Percentiles rank a stretch among this genome's conserved stretches.
phyloP scores from a whole-genome alignment of 345 rosid species.

The Bretschneidera sinensis region DNA sequence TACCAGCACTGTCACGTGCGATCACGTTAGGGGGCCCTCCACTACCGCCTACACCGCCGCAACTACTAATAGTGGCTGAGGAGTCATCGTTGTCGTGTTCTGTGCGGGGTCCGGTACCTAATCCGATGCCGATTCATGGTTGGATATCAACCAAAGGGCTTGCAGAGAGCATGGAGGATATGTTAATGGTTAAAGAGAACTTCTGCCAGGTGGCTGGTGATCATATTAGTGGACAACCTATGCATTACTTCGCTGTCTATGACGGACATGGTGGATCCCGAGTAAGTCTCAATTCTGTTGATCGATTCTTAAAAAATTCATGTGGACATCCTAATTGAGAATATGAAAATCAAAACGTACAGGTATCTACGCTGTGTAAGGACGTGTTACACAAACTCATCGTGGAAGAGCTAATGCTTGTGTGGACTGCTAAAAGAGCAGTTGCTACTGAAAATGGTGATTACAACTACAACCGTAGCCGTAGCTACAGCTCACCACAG shows the following conservation, averaged over 20 bases:
- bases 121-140: constrained; percentile 3
- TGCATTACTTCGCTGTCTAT: constrained; percentile 75
- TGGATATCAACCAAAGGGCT: constrained; percentile 5
- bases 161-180: constrained; percentile 41
- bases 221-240: constrained; percentile 33
- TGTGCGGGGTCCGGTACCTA: too few species aligned
- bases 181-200: constrained; percentile 27
- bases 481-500: neutral
- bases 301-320: too few species aligned
- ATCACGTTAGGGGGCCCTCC: too few species aligned
- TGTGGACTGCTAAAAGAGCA: neutral
- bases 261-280: constrained; percentile 89
- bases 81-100: too few species aligned
- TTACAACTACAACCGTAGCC: too few species aligned
- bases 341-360: neutral
- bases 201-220: constrained; percentile 45
- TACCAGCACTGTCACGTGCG: too few species aligned
- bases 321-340: neutral
- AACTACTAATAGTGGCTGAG: too few species aligned
- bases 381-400: constrained; percentile 43
- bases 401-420: constrained; percentile 39
- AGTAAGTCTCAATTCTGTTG: too few species aligned
- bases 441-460: constrained; percentile 3
- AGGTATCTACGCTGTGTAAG: constrained; percentile 53
- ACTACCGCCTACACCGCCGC: neutral